Evolutionary conservation across 257 asterid species (phyloP).

Genomic region (Pogostemon cablin): DNA sequence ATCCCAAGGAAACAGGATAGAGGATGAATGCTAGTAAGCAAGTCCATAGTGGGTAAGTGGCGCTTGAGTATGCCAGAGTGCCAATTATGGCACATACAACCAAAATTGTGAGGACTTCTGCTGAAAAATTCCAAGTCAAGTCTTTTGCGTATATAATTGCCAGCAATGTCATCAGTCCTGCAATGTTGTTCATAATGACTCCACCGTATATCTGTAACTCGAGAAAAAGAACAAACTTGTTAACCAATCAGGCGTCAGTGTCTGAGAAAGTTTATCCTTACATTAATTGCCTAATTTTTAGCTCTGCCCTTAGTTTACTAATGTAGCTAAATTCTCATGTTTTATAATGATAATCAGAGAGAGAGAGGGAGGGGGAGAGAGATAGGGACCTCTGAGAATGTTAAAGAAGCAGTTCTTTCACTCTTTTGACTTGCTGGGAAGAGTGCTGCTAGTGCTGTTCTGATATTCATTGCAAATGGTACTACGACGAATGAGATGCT

Average conservation of each 20-base stretch:
- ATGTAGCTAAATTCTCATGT: background rate
- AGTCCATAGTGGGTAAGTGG: constrained; percentile 57
- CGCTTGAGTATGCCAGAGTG: constrained; percentile 41
- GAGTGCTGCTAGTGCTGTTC: constrained; percentile 49
- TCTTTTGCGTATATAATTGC: constrained; percentile 57
- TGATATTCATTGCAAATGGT: constrained; percentile 57
- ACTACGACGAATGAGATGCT: constrained; percentile 59
- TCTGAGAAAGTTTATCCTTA: background rate
- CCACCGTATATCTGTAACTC: constrained; percentile 53
- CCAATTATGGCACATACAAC: constrained; percentile 50
- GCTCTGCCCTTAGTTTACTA: background rate
- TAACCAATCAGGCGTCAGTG: background rate
- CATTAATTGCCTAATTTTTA: background rate
- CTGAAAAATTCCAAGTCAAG: constrained; percentile 64
- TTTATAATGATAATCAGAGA: background rate
- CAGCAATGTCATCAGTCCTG: constrained; percentile 54
- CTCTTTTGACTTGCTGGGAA: constrained; percentile 60
- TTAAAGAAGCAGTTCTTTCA: constrained; percentile 57
- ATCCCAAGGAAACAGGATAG: constrained; percentile 53
- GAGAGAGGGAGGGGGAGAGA: background rate
- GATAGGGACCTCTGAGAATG: constrained; percentile 67
- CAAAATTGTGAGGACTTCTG: constrained; percentile 56
- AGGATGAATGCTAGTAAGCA: constrained; percentile 53
- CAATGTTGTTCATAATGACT: constrained; percentile 64
- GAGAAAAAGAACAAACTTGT: background rate